These are phyloP conservation scores for Apophysomyces trapeziformis DNA, from an alignment of 371 early-diverging fungal species.

Conservation along the genomic window DNA sequence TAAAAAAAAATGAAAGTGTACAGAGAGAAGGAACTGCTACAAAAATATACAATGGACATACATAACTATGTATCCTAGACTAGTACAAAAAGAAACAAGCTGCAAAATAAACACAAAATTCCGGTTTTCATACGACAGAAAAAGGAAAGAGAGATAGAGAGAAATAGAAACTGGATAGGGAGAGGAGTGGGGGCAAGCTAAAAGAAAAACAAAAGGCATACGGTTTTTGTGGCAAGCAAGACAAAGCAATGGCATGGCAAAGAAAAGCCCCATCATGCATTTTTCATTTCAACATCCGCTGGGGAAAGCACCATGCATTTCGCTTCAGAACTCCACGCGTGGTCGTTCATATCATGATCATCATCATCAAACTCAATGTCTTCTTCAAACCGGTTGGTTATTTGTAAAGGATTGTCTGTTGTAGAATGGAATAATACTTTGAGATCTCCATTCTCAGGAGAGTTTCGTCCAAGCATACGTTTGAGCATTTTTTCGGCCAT, in stretches of 20 bases:
- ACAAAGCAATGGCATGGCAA: too few species aligned
- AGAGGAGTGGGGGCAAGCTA: too few species aligned
- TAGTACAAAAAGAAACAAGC: neutral
- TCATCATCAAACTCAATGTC: conserved; percentile 4
- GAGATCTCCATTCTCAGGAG: neutral
- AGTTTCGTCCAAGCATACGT: conserved; percentile 26
- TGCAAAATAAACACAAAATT: neutral
- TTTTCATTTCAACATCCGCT: neutral
- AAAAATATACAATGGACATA: conserved; percentile 1
- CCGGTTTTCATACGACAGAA: neutral
- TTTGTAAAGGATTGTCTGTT: neutral
- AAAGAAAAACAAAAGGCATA: neutral
- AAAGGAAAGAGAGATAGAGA: too few species aligned
- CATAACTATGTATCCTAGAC: neutral
- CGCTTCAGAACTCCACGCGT: neutral
- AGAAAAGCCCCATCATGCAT: neutral
- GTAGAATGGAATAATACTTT: neutral
- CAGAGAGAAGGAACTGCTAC: neutral
- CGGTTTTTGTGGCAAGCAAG: too few species aligned
- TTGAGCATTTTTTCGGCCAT: conserved; percentile 62
- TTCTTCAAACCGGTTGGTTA: neutral
- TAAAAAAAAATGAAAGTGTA: neutral
- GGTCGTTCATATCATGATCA: neutral
- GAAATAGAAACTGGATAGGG: too few species aligned
- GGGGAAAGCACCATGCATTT: neutral